Evolutionary conservation across 331 rosid genomes (phyloP), one percentile per base, ranked within the genome.

Genomic region (Phaseolus coccineus): DNA sequence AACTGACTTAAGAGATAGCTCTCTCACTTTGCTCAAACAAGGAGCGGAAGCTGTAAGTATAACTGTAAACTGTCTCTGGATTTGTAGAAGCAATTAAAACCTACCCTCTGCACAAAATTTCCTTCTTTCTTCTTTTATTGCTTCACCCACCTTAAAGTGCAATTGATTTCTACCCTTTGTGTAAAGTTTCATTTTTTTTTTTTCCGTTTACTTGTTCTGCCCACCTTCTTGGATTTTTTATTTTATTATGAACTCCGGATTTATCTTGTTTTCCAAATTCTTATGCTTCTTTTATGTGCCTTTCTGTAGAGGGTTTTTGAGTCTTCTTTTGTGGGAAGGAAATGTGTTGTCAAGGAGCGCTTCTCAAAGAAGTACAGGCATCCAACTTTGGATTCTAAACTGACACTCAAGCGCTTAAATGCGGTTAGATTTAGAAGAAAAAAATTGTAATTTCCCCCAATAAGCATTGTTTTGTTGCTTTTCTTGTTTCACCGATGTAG

Each of bases 341-440:
- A 84, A 77, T 87, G 88, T 31, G 82, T 95, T 82, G 78, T 95
- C 47, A 93, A 95, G 88, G 99, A 95, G 53, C 90, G 98, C 25
- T 95, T 93, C 90, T 90, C 97, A 42, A 95, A 95, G 91, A 90
- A 90, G 84, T 93, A 93, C 67, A 83, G 99, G 82, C 99, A 95
- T 86, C 99, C 99, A 31, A 72, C 87, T 64, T 80, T 95, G 90
- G 99, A 95, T 87, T 84, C 96, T 51, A 95, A 95, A 67, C 88
- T 95, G 47, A 95, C 97, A 0, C 85, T 87, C 40, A 95, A 84
- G 89, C 94, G 97, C 75, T 81, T 93, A 55, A 95, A 93, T 74
- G 98, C 94, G 68, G 89, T 95, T 25, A 59, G 91, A 74, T 71
- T 50, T 12, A 27, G 64, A 16, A 11, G 22, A 56, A 57, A 9